phyloP scores from a whole-genome alignment of 768 basidiomycete genomes.

The Suillus clintonianus region DNA sequence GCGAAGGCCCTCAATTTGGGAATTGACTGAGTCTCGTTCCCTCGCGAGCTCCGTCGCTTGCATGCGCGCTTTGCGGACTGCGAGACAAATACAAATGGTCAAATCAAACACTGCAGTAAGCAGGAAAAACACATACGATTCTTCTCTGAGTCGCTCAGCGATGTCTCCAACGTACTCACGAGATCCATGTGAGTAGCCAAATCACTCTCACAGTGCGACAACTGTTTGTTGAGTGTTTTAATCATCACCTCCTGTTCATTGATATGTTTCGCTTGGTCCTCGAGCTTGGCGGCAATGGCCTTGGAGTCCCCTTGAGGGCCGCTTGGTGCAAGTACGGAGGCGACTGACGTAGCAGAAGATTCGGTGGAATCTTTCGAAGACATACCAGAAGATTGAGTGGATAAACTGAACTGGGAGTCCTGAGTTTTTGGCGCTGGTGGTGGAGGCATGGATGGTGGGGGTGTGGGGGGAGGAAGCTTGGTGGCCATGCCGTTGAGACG shows the following conservation, averaged over 20 bases:
- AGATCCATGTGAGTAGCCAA: constrained; percentile 91
- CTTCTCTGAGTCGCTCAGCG: constrained; percentile 89
- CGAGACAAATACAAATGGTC: constrained; percentile 12
- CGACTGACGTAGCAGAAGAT: constrained; percentile 65
- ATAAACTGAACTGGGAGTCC: constrained; percentile 58
- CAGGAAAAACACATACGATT: constrained; percentile 62
- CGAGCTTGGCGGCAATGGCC: constrained; percentile 50
- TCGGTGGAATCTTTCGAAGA: constrained; percentile 73
- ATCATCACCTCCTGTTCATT: constrained; percentile 91
- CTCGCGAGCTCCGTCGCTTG: constrained; percentile 88
- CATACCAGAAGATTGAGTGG: constrained; percentile 59
- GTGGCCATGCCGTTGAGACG: constrained; percentile 63
- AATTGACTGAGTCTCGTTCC: constrained; percentile 76
- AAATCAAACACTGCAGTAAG: constrained; percentile 4
- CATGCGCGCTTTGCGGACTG: constrained; percentile 92
- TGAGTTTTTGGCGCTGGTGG: constrained; percentile 68
- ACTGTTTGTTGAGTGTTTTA: constrained; percentile 90
- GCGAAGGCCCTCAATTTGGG: constrained; percentile 66
- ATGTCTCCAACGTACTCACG: constrained; percentile 80
- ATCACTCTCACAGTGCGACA: constrained; percentile 91
- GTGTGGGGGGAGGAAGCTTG: constrained; percentile 82
- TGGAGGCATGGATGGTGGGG: constrained; percentile 83
- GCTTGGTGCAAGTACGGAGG: constrained; percentile 40
- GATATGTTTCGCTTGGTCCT: constrained; percentile 73
- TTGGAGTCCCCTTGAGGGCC: constrained; percentile 53